Base-by-base conservation (phyloP, 2,329 filamentous ascomycete species). In the Xylaria sp. region DNA sequence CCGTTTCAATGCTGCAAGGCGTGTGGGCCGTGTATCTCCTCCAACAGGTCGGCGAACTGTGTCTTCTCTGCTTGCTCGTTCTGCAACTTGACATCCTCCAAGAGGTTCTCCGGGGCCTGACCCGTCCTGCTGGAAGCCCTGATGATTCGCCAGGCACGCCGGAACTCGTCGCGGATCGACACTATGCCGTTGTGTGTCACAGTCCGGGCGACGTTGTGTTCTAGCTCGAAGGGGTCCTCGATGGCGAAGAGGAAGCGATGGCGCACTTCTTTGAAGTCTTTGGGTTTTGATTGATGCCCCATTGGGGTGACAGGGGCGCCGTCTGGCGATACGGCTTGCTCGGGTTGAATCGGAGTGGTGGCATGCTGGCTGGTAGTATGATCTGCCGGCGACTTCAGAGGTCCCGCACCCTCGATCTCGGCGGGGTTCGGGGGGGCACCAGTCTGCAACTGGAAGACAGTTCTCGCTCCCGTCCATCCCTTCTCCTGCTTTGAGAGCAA, bases 151-250 rank as follows among this genome's bases (percentile, higher is more conserved):
- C 89, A 90, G 2, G 90, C 91, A 18, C 91, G 82, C 17, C 90
- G 82, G 66, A 96, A 94, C 72, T 96, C 91, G 63, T 94, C 88
- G 39, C 90, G 80, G 55, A 96, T 94, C 0, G 87, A 82, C 1
- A 90, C 87, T 59, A 96, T 90, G 2, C 91, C 91, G 56, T 86
- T 83, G 66, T 93, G 89, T 6, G 88, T 92, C 1, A 96, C 91
- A 0, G 91, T 96, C 45, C 91, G 80, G 2, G 90, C 92, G 29
- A 96, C 89, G 63, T 96, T 97, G 72, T 96, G 91, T 39, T 91
- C 87, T 2, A 86, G 74, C 74, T 96, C 91, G 66, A 96, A 96
- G 0, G 92, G 92, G 69, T 96, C 92, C 69, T 96, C 92, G 56
- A 97, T 92, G 26, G 91, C 90, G 61, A 96, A 89, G 4, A 96